Conservation (phyloP, 2,329 filamentous ascomycete species). For the Cladophialophora immunda region DNA sequence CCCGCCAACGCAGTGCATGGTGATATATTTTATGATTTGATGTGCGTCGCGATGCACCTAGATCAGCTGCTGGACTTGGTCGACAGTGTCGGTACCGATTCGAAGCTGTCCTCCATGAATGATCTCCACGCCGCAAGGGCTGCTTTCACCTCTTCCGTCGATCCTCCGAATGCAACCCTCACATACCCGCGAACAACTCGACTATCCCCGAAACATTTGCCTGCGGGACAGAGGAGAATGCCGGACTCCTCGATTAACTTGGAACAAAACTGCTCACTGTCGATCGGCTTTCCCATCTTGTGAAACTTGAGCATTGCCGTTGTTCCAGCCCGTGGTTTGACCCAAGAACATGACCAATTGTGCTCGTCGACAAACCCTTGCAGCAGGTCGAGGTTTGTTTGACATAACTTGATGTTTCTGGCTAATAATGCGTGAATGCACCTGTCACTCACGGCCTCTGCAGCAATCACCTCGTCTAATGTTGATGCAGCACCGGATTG, state of each 20-base stretch:
- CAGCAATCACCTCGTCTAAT: constrained; percentile 80
- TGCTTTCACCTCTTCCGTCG: constrained; percentile 73
- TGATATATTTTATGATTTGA: background rate
- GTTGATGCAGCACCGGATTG: constrained; percentile 87
- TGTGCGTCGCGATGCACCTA: background rate
- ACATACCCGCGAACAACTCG: constrained; percentile 77
- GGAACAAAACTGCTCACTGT: constrained; percentile 76
- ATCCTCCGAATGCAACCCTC: constrained; percentile 77
- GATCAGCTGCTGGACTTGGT: constrained; percentile 13
- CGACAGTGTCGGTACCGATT: constrained; percentile 54
- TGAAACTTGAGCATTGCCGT: constrained; percentile 79
- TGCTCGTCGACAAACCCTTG: constrained; percentile 73
- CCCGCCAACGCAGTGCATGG: background rate
- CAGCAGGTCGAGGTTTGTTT: constrained; percentile 72
- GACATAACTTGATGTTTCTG: constrained; percentile 72
- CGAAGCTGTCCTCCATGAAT: constrained; percentile 66
- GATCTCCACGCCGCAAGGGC: constrained; percentile 66
- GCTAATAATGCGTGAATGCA: constrained; percentile 71
- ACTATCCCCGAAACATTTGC: constrained; percentile 73
- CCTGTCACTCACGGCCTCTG: constrained; percentile 72
- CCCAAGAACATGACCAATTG: constrained; percentile 71
- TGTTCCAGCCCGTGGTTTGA: constrained; percentile 79
- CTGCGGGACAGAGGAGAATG: constrained; percentile 78
- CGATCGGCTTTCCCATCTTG: constrained; percentile 67
- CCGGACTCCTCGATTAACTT: constrained; percentile 73